These are phyloP conservation scores for Trametopsis cervina DNA, from an alignment of 768 basidiomycete genomes.

Conservation along the genomic window DNA sequence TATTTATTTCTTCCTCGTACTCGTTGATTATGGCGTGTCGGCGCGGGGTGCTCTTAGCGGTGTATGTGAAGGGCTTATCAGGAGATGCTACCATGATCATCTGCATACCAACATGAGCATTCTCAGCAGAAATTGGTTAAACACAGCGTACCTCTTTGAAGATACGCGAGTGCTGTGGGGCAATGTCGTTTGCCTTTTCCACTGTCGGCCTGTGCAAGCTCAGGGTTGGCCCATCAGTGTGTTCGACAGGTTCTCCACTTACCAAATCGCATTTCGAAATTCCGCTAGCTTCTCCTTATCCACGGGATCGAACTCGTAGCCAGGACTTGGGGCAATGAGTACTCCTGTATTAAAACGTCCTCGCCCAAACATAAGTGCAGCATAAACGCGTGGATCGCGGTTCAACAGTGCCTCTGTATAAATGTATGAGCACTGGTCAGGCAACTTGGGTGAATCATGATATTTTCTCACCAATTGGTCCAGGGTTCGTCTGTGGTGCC, in stretches of 20 bases:
- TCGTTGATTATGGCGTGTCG: constrained; percentile 30
- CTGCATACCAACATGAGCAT: constrained; percentile 15
- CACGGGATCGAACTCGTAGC: constrained; percentile 18
- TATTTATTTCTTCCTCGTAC: constrained; percentile 35
- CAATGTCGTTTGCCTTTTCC: constrained; percentile 32
- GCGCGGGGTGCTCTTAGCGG: constrained; percentile 33
- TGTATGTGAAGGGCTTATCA: constrained; percentile 35
- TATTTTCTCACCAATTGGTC: constrained; percentile 24
- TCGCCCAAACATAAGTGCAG: constrained; percentile 28
- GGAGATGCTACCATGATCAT: constrained; percentile 37
- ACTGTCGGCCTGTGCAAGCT: constrained; percentile 31
- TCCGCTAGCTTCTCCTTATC: constrained; percentile 17
- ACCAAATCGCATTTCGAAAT: constrained; percentile 22
- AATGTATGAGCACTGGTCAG: constrained; percentile 26
- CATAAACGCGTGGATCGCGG: constrained; percentile 23
- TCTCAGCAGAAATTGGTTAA: too few relatives aligned
- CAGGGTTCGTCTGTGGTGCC: constrained; percentile 24
- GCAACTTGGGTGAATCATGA: too few relatives aligned
- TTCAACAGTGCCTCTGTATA: constrained; percentile 32
- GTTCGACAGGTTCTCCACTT: not conserved
- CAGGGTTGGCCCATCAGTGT: not conserved
- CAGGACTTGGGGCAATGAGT: constrained; percentile 24
- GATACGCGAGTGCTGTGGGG: constrained; percentile 38
- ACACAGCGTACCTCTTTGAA: constrained; percentile 35
- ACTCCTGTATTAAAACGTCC: constrained; percentile 26